Conservation (phyloP, 164 flowering plant genomes). For the Chloranthus sessilifolius region DNA sequence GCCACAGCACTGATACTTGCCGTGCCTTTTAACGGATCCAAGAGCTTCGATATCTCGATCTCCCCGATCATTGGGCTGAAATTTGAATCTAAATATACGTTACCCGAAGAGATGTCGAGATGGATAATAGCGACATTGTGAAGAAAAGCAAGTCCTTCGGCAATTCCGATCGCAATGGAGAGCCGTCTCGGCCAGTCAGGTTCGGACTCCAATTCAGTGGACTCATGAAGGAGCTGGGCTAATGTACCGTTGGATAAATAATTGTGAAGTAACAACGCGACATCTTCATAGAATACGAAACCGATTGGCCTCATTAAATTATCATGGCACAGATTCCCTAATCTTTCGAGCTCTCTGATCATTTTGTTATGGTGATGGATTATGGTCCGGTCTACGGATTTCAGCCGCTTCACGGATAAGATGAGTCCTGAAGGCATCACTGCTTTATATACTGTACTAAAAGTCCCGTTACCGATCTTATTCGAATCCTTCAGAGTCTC, state of each 20-base stretch:
- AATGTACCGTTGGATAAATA: constrained; percentile 76
- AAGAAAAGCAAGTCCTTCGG: constrained; percentile 91
- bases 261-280: constrained; percentile 72
- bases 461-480: constrained; percentile 68
- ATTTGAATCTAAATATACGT: constrained; percentile 65
- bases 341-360: constrained; percentile 91
- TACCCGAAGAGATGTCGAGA: constrained; percentile 84
- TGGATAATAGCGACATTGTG: constrained; percentile 90
- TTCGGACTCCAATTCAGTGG: constrained; percentile 38
- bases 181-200: constrained; percentile 89
- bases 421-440: constrained; percentile 93
- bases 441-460: constrained; percentile 82
- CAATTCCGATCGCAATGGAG: constrained; percentile 82
- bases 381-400: constrained; percentile 77
- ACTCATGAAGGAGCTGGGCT: constrained; percentile 66
- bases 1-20: constrained; percentile 99
- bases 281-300: constrained; percentile 79
- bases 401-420: constrained; percentile 69
- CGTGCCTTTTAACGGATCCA: constrained; percentile 93
- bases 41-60: constrained; percentile 91
- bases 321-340: constrained; percentile 76
- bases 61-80: constrained; percentile 76
- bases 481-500: constrained; percentile 82
- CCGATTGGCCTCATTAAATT: constrained; percentile 79
- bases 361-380: constrained; percentile 81